phyloP scores from a whole-genome alignment of 2,329 filamentous ascomycete species.

The Verticillium alfalfae region DNA sequence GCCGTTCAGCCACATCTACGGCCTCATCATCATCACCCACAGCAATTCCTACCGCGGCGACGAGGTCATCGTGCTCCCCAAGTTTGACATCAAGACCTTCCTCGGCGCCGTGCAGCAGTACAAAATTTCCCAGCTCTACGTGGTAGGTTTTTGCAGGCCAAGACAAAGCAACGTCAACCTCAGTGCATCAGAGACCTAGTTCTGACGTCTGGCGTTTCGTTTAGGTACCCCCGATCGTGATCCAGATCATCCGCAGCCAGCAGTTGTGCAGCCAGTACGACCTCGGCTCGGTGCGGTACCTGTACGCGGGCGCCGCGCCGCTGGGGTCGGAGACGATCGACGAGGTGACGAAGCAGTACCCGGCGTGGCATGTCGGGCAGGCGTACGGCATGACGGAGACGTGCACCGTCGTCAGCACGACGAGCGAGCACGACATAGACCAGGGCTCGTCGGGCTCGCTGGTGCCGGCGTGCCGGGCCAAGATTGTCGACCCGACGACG shows the following conservation, averaged over 20 bases:
- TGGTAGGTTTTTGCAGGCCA: conserved; percentile 40
- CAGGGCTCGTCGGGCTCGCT: conserved; percentile 66
- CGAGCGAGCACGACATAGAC: conserved; percentile 53
- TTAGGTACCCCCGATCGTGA: conserved; percentile 73
- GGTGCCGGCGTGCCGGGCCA: conserved; percentile 56
- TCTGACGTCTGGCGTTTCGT: neutral
- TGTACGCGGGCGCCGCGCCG: conserved; percentile 73
- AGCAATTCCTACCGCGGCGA: conserved; percentile 65
- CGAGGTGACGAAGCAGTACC: conserved; percentile 55
- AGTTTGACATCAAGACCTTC: conserved; percentile 67
- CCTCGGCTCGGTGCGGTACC: conserved; percentile 55
- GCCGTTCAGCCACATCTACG: conserved; percentile 79
- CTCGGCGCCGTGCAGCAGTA: conserved; percentile 60
- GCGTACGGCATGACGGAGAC: conserved; percentile 77
- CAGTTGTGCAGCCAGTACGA: conserved; percentile 58
- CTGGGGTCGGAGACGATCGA: conserved; percentile 63
- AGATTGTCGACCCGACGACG: conserved; percentile 57
- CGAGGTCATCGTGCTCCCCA: conserved; percentile 64
- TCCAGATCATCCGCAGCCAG: conserved; percentile 63
- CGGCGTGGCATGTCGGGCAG: conserved; percentile 61
- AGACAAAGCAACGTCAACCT: too few relatives aligned
- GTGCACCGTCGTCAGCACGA: conserved; percentile 58
- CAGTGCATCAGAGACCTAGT: neutral
- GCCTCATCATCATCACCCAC: conserved; percentile 66
- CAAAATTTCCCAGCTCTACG: conserved; percentile 61